Conservation (phyloP, 176 grass and related monocot species). For the Poa annua region DNA sequence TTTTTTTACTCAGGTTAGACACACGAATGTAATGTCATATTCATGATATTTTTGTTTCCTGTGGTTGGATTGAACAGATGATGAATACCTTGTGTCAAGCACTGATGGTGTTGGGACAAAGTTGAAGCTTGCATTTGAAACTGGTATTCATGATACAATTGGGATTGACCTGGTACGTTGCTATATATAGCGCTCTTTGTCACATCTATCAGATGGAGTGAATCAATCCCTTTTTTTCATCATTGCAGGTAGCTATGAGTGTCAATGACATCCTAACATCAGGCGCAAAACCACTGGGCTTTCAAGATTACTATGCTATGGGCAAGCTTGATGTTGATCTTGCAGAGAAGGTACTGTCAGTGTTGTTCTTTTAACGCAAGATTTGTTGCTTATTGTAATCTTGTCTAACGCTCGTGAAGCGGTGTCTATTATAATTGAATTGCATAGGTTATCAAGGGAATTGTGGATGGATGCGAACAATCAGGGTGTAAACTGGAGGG, state of each 20-base stretch:
- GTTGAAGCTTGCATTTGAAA: slow-evolving; percentile 98
- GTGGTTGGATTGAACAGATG: slow-evolving; percentile 53
- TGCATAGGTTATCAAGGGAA: slow-evolving; percentile 85
- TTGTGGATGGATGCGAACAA: slow-evolving; percentile 84
- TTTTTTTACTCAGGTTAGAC: background rate
- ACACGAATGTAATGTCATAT: background rate
- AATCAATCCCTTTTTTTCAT: slow-evolving; percentile 3
- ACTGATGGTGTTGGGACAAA: slow-evolving; percentile 93
- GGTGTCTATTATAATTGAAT: slow-evolving; percentile 21
- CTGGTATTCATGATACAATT: slow-evolving; percentile 92
- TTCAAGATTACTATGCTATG: slow-evolving; percentile 80
- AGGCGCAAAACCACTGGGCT: slow-evolving; percentile 86
- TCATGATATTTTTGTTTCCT: background rate
- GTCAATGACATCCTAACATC: slow-evolving; percentile 95
- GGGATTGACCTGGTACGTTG: slow-evolving; percentile 86
- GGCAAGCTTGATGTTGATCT: slow-evolving; percentile 90
- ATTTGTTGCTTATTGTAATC: background rate
- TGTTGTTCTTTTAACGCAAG: background rate
- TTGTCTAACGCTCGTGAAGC: background rate
- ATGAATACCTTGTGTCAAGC: slow-evolving; percentile 71
- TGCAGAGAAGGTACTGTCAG: slow-evolving; percentile 74
- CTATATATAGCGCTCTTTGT: background rate
- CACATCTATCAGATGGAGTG: background rate
- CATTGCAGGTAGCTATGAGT: slow-evolving; percentile 88
- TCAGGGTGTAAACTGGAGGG: slow-evolving; percentile 68